phyloP scores from a whole-genome alignment of 208 protist genomes.

The Tritrichomonas musculus region DNA sequence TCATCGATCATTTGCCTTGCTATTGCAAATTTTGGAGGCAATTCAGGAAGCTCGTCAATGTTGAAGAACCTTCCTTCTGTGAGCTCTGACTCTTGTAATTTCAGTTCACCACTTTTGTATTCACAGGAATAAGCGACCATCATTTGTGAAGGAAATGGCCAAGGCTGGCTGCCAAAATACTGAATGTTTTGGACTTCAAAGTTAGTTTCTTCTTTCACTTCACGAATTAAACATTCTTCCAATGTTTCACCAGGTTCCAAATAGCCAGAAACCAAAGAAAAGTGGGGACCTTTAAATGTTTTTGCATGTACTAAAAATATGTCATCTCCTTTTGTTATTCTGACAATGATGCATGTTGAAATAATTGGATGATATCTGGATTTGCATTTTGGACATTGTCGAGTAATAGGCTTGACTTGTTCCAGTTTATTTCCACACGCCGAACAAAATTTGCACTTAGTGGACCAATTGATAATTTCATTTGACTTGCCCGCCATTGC shows the following conservation, averaged over 20 bases:
- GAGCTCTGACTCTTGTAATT: background rate
- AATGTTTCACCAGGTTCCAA: background rate
- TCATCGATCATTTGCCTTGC: background rate
- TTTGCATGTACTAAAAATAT: background rate
- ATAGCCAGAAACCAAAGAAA: background rate
- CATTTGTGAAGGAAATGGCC: background rate
- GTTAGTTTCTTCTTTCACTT: background rate
- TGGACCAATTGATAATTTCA: background rate
- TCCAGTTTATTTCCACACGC: background rate
- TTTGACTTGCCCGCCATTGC: background rate
- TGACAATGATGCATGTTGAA: background rate
- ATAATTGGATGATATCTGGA: background rate
- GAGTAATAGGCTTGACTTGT: background rate
- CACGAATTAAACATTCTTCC: background rate
- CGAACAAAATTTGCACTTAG: background rate
- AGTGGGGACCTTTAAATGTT: background rate
- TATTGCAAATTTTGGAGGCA: background rate
- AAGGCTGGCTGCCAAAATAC: background rate
- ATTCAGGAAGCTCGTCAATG: background rate
- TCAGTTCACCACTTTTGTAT: background rate
- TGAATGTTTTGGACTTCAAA: background rate
- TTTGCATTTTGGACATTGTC: background rate
- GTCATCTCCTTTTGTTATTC: background rate
- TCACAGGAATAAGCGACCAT: constrained; percentile 1
- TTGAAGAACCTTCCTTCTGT: background rate